phyloP scores from a whole-genome alignment of 2,329 filamentous ascomycete genomes.

The Purpureocillium lavendulum region DNA sequence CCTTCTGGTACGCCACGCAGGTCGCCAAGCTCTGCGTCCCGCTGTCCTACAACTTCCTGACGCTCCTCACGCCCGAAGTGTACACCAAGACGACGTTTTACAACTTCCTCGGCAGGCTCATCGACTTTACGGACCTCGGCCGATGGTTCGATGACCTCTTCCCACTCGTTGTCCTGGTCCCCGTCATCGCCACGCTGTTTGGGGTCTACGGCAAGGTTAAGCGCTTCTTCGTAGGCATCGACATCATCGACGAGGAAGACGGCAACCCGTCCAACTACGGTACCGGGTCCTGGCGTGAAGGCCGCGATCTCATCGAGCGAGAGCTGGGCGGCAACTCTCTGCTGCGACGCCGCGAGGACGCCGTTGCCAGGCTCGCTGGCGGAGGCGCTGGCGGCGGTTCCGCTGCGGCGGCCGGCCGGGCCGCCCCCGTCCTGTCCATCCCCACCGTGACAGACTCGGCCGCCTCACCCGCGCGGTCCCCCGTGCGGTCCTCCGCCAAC shows the following conservation, averaged over 20 bases:
- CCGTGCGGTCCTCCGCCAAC: constrained; percentile 24
- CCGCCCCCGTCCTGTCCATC: constrained; percentile 39
- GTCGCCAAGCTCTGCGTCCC: constrained; percentile 90
- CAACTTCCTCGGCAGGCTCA: constrained; percentile 71
- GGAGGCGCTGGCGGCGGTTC: constrained; percentile 11
- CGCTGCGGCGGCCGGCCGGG: constrained; percentile 22
- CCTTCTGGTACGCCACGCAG: constrained; percentile 92
- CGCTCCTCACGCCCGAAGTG: constrained; percentile 67
- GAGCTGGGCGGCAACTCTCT: constrained; percentile 63
- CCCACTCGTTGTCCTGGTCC: constrained; percentile 78
- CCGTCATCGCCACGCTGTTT: constrained; percentile 78
- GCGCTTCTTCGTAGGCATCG: constrained; percentile 67
- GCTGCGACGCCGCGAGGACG: constrained; percentile 38
- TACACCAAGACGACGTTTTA: constrained; percentile 80
- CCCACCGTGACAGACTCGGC: constrained; percentile 29
- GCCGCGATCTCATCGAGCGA: constrained; percentile 79
- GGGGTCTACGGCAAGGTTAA: constrained; percentile 80
- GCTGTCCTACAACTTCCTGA: constrained; percentile 92
- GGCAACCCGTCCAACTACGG: constrained; percentile 59
- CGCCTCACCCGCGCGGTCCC: constrained; percentile 29
- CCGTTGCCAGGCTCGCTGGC: constrained; percentile 22
- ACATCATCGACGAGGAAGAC: constrained; percentile 67
- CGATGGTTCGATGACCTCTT: constrained; percentile 83
- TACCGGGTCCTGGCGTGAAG: constrained; percentile 83
- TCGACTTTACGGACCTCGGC: constrained; percentile 76